These are phyloP conservation scores for Neoascochyta sp. DNA, from an alignment of 2,329 filamentous ascomycete species.

Conservation along the genomic window DNA sequence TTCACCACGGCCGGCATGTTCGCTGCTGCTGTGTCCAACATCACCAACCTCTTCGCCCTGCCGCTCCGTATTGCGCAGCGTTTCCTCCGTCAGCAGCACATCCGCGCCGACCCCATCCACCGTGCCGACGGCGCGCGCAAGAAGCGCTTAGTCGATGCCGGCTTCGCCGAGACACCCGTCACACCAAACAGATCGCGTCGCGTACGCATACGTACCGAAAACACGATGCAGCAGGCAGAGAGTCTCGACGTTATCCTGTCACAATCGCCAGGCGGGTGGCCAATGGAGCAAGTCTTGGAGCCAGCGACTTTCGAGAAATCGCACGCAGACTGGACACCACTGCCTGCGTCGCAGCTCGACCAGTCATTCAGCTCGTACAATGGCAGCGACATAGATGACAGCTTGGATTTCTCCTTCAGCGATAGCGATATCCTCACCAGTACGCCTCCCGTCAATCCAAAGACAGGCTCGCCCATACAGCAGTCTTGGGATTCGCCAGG, in stretches of 20 bases:
- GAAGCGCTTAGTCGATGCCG: conserved; percentile 29
- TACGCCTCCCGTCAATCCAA: conserved; percentile 10
- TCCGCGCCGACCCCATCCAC: conserved; percentile 18
- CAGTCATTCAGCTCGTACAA: neutral
- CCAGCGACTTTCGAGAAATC: no score
- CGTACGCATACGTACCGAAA: no score
- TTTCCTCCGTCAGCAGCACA: conserved; percentile 15
- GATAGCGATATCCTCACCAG: conserved; percentile 12
- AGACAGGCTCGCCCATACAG: conserved; percentile 8
- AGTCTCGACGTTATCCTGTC: no score
- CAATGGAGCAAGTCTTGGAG: no score
- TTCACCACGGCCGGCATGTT: conserved; percentile 15
- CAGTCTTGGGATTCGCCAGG: conserved; percentile 5
- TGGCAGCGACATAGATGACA: conserved; percentile 6
- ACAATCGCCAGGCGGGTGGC: no score
- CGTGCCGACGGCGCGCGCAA: conserved; percentile 24
- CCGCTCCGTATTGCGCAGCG: conserved; percentile 10
- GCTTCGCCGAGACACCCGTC: conserved; percentile 10
- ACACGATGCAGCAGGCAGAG: no score
- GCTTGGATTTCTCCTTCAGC: conserved; percentile 17
- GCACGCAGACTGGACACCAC: neutral
- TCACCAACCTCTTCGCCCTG: conserved; percentile 10
- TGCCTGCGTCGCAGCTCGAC: neutral
- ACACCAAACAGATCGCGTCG: no score
- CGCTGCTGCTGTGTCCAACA: conserved; percentile 8